Conservation (phyloP, 2,329 filamentous ascomycete species). For the Sporothrix schenckii region DNA sequence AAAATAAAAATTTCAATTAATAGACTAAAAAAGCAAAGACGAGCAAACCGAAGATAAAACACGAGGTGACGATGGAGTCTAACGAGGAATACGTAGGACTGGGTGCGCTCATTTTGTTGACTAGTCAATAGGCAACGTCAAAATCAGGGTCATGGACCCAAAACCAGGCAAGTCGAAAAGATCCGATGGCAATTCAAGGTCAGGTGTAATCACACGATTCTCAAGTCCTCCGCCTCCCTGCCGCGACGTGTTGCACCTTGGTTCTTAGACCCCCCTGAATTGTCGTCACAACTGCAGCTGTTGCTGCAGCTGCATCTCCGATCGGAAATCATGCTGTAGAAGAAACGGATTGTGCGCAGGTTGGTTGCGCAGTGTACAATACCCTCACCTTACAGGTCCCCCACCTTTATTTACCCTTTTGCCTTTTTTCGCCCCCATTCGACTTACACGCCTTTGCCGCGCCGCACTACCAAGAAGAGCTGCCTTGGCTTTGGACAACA, state of each 20-base stretch:
- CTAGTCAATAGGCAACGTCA: not conserved
- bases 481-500: not conserved
- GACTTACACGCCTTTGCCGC: constrained; percentile 4
- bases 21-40: not conserved
- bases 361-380: no score
- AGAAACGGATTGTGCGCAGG: no score
- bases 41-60: not conserved
- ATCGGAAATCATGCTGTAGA: not conserved
- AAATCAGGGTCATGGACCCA: not conserved
- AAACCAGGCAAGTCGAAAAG: not conserved
- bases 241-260: not conserved
- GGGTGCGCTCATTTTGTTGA: not conserved
- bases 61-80: not conserved
- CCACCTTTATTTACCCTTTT: not conserved
- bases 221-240: not conserved
- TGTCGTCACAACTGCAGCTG: not conserved
- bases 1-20: no score
- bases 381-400: no score
- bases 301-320: not conserved
- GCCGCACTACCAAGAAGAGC: not conserved
- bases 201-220: not conserved
- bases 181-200: not conserved
- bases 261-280: not conserved
- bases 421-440: not conserved
- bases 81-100: constrained; percentile 18